Base-by-base conservation (phyloP, 345 rosid genomes). In the Lepidium didymum region DNA sequence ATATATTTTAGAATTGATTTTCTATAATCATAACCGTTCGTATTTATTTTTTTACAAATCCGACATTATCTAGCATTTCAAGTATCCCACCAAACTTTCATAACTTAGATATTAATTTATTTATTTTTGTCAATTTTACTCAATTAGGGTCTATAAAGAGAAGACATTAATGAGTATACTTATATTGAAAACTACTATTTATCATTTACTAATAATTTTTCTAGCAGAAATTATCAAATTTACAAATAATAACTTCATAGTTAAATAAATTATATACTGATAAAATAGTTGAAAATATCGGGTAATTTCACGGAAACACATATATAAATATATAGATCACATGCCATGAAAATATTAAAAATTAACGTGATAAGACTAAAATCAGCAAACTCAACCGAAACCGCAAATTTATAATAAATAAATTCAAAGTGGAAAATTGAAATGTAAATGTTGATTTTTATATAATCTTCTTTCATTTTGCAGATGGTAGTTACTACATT, bases 401-500 rank as follows among this genome's bases (percentile, higher is more conserved):
- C 35, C 57, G 49, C 43, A 52, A 56, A 23, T 40, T 19, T 8
- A 13, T 18, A 31, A 29, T 25, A 56, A 19, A 47, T 49, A 62
- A 42, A 5, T 27, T 25, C 27, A 25, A 51, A 38, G 21, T 42
- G 53, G 11, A n/a, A 43, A 31, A 29, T 6, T 25, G 60, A 58
- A 50, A 35, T 45, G 13, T 25, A 44, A 21, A 44, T 38, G 41
- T 36, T 53, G 34, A 53, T 0, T 29, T 27, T 29, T 29, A 29
- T 54, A 49, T 36, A 68, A 6, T 5, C 23, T 35, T 4, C 3
- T 13, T 36, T 47, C 25, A 1, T 0, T 8, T 5, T 58, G 56
- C 81, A 93, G 98, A 85, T 70, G 54, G 97, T 90, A 70, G 97
- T 93, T 69, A 66, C 86, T n/a, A 79, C 73, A 71, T 90, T 93